These are phyloP conservation scores for Aspergillus olivimuriae DNA, from an alignment of 495 filamentous ascomycete genomes.

Conservation along the genomic window DNA sequence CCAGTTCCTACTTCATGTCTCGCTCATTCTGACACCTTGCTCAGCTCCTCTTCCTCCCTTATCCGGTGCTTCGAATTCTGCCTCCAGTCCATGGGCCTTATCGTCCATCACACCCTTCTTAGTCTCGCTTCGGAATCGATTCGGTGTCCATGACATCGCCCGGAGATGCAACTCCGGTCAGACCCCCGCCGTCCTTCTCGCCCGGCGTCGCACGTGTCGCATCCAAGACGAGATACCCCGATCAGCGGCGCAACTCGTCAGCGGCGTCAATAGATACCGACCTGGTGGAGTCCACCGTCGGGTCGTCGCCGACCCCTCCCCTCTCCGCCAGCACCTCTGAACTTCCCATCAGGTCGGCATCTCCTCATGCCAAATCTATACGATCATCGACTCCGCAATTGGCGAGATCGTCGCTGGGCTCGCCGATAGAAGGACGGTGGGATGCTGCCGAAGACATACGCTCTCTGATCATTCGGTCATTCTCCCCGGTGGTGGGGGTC, in stretches of 20 bases:
- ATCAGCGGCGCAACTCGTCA: constrained; percentile 31
- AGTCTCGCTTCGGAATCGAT: constrained; percentile 14
- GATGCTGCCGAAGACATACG: constrained; percentile 57
- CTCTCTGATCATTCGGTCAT: constrained; percentile 71
- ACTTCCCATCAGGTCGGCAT: constrained; percentile 37
- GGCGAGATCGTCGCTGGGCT: constrained; percentile 50
- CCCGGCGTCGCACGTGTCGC: constrained; percentile 44
- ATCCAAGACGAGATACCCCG: constrained; percentile 44
- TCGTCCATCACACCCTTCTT: constrained; percentile 5
- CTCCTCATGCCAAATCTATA: constrained; percentile 52
- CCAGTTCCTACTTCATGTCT: neutral
- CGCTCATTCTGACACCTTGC: neutral
- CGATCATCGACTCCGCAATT: constrained; percentile 54
- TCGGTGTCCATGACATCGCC: constrained; percentile 55
- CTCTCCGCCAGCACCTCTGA: constrained; percentile 30
- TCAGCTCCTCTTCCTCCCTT: neutral
- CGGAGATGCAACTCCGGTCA: constrained; percentile 55
- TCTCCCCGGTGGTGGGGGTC: constrained; percentile 80
- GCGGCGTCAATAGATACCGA: constrained; percentile 36
- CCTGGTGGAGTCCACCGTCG: constrained; percentile 45
- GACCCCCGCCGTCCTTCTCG: constrained; percentile 53
- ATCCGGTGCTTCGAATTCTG: neutral
- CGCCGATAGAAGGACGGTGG: constrained; percentile 41
- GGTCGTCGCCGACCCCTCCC: constrained; percentile 41
- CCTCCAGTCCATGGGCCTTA: constrained; percentile 32